Base-by-base conservation (phyloP, 345 rosid genomes). In the Boechera retrofracta region DNA sequence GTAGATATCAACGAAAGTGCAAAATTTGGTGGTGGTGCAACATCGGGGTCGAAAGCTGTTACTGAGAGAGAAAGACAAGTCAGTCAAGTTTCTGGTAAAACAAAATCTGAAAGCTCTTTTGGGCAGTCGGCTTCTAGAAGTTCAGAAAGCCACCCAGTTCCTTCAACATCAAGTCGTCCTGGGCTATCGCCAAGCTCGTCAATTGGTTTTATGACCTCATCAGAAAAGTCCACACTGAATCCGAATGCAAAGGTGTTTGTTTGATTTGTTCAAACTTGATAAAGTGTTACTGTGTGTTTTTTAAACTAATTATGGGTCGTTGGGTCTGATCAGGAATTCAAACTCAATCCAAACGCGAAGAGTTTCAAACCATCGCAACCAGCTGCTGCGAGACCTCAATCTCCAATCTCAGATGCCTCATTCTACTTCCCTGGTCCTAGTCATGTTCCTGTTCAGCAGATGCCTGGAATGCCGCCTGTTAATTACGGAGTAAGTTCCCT, bases 321-420 rank as follows among this genome's bases (percentile, higher is more conserved):
- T 79, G 71, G 60, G 67, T 78, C 16, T 65, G 71, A 24, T 66
- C 90, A 95, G 99, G 99, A 91, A 86, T 95, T 95, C 82, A 95
- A 82, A 77, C 87, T 88, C 44, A 95, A 92, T 84, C 99, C 98
- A 44, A 87, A 95, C 32, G 99, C 98, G 16, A 89, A 91, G 89
- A 91, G 96, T 72, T 93, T 89, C 79, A 80, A 65, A 38, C 97
- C 98, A 59, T 82, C 67, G 11, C 97, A 90, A 61, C 65, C 84
- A 68, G 51, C 82, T 70, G 48, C 85, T 77, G 82, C 77, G 26
- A 80, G 92, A 80, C 97, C 92, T 62, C 82, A 71, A 58, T 80
- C 98, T 56, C 91, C 94, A 24, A 72, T 84, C 4, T n/a, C 90
- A 18, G 93, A 92, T 77, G 79, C 79, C 62, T 85, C 94, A 61